Percentiles rank a stretch among this genome's conserved stretches.
Conservation (phyloP, 1,284 basidiomycete species). For the Ganoderma sinense region DNA sequence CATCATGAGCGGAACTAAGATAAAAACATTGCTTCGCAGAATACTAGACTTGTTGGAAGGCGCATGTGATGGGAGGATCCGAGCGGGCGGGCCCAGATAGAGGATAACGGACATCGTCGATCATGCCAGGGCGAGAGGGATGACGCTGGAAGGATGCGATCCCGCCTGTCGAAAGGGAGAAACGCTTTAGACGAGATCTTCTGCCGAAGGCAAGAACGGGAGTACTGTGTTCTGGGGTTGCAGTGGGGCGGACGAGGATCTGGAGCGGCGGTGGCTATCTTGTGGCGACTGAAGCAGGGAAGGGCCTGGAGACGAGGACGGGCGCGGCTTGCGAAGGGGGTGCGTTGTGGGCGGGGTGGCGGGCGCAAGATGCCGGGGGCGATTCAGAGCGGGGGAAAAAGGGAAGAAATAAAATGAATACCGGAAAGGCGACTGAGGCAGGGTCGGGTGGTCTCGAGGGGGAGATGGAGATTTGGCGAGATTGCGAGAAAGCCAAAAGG, state of each 20-base stretch:
- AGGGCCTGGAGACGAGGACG: constrained; percentile 7
- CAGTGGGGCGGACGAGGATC: constrained; percentile 21
- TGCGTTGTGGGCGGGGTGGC: constrained; percentile 15
- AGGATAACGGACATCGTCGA: constrained; percentile 33
- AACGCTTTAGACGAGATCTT: constrained; percentile 31
- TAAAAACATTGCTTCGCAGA: constrained; percentile 14
- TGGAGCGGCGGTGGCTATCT: constrained; percentile 26
- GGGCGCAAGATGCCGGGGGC: constrained; percentile 20
- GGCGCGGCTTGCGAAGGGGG: constrained; percentile 3
- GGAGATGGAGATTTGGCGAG: constrained; percentile 27
- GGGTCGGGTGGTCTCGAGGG: constrained; percentile 23
- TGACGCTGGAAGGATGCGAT: background rate
- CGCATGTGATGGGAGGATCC: constrained; percentile 32
- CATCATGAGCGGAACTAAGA: constrained; percentile 35
- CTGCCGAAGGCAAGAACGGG: constrained; percentile 30
- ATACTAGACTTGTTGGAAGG: constrained; percentile 24
- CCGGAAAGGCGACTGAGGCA: constrained; percentile 12
- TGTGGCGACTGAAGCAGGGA: background rate
- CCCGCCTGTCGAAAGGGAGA: constrained; percentile 17
- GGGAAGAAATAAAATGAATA: constrained; percentile 25
- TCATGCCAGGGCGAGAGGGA: constrained; percentile 27
- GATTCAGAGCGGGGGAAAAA: constrained; percentile 6
- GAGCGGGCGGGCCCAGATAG: constrained; percentile 20
- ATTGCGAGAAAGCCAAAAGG: constrained; percentile 23
- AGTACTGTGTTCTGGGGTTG: constrained; percentile 27